Evolutionary conservation across 2,329 filamentous ascomycete genomes (phyloP).

Genomic region (Arthroderma sp.): DNA sequence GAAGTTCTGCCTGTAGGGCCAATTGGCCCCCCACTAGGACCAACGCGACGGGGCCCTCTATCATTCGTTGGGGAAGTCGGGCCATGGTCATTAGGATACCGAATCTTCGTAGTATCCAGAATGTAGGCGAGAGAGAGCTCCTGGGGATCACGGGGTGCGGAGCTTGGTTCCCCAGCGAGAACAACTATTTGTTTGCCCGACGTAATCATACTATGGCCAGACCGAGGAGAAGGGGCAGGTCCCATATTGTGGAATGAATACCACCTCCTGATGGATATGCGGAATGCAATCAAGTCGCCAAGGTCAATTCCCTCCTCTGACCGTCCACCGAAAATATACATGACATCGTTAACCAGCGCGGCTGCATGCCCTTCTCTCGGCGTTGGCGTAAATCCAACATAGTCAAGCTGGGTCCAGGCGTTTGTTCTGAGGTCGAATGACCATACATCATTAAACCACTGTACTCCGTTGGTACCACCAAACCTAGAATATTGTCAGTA

Average conservation of each 20-base stretch:
- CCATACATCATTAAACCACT: constrained; percentile 99
- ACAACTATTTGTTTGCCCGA: constrained; percentile 88
- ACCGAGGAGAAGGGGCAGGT: constrained; percentile 80
- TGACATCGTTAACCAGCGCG: constrained; percentile 86
- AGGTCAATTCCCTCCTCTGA: constrained; percentile 87
- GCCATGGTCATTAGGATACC: constrained; percentile 69
- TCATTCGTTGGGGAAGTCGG: constrained; percentile 28
- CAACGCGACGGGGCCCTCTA: constrained; percentile 30
- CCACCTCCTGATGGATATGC: constrained; percentile 75
- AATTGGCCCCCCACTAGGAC: constrained; percentile 28
- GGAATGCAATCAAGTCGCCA: constrained; percentile 80
- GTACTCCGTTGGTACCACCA: constrained; percentile 85
- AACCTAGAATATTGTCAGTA: constrained; percentile 46
- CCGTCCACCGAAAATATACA: constrained; percentile 97
- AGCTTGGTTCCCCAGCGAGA: constrained; percentile 86
- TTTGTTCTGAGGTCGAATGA: constrained; percentile 77
- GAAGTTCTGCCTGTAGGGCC: constrained; percentile 29
- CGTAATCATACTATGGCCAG: constrained; percentile 94
- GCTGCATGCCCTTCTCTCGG: constrained; percentile 90
- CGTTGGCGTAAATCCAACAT: constrained; percentile 92
- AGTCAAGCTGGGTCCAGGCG: constrained; percentile 77
- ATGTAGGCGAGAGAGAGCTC: constrained; percentile 85
- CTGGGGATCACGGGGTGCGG: constrained; percentile 62
- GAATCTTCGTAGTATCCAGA: constrained; percentile 87
- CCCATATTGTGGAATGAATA: constrained; percentile 99